Percentiles rank a stretch among this genome's conserved stretches.
These are phyloP conservation scores for Acacia acuminata DNA, from an alignment of 306 rosid genomes.

Conservation along the genomic window DNA sequence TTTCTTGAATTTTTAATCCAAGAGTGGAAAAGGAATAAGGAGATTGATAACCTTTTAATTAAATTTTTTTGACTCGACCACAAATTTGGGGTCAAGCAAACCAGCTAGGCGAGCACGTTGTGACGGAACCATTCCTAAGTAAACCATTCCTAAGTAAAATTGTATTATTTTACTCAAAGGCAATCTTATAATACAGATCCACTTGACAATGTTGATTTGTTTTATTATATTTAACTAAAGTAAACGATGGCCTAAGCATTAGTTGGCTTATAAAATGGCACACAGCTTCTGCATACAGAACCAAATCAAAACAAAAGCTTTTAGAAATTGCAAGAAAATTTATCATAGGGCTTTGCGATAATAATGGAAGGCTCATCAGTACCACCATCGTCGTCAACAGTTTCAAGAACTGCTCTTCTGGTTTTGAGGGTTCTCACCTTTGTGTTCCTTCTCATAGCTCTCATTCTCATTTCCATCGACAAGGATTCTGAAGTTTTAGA, in stretches of 20 bases:
- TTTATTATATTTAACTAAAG: not conserved
- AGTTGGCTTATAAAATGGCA: not conserved
- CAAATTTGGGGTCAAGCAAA: not conserved
- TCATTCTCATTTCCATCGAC: slow-evolving; percentile 43
- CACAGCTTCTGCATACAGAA: not conserved
- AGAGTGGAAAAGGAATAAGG: too few relatives aligned
- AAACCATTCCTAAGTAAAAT: not conserved
- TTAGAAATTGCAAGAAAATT: not conserved
- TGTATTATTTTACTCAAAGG: not conserved
- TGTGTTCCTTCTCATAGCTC: slow-evolving; percentile 51
- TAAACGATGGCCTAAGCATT: not conserved
- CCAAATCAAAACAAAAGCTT: not conserved
- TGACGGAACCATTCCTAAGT: not conserved
- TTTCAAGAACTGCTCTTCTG: slow-evolving; percentile 41
- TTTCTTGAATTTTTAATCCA: too few relatives aligned
- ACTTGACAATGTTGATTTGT: not conserved
- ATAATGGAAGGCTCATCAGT: slow-evolving; percentile 15
- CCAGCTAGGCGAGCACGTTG: not conserved
- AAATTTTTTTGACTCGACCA: not conserved
- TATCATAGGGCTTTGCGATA: not conserved
- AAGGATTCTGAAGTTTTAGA: not conserved
- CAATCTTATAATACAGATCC: not conserved
- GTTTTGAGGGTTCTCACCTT: slow-evolving; percentile 52
- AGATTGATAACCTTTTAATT: not conserved
- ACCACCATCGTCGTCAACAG: slow-evolving; percentile 39